These are phyloP conservation scores for Rhododendron griersonianum DNA, from an alignment of 148 eudicot species.

Conservation along the genomic window DNA sequence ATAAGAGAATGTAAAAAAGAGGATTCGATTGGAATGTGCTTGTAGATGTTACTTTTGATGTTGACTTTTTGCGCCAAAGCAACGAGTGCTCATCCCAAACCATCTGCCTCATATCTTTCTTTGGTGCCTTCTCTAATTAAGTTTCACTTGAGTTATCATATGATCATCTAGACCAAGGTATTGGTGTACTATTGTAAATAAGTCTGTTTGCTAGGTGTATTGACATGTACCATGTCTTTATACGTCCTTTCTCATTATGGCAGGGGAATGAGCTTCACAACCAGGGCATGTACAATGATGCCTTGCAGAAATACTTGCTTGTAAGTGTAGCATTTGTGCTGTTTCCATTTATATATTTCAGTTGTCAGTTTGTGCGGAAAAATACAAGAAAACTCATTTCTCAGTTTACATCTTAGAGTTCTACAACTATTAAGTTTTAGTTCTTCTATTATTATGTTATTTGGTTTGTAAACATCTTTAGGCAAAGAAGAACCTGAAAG, in stretches of 20 bases:
- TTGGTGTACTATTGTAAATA: neutral
- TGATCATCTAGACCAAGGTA: neutral
- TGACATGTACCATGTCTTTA: slow-evolving; percentile 3
- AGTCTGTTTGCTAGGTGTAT: neutral
- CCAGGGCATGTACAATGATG: slow-evolving; percentile 68
- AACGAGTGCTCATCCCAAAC: neutral
- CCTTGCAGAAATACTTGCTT: slow-evolving; percentile 71
- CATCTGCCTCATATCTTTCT: neutral
- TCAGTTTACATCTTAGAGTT: no score
- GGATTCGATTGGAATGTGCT: neutral
- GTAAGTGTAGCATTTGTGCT: slow-evolving; percentile 45
- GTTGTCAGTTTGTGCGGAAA: neutral
- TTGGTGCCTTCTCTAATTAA: neutral
- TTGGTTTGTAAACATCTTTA: slow-evolving; percentile 16
- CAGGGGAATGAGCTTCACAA: slow-evolving; percentile 89
- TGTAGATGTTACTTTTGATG: neutral
- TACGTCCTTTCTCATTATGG: slow-evolving; percentile 14
- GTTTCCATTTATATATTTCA: neutral
- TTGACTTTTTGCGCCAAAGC: neutral
- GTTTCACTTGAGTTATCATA: neutral
- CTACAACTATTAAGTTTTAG: neutral
- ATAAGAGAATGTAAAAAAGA: neutral
- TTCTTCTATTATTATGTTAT: neutral
- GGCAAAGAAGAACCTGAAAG: slow-evolving; percentile 84
- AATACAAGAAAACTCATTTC: no score